Base-by-base conservation (phyloP, 1,284 basidiomycete genomes). In the Coriolopsis trogii region DNA sequence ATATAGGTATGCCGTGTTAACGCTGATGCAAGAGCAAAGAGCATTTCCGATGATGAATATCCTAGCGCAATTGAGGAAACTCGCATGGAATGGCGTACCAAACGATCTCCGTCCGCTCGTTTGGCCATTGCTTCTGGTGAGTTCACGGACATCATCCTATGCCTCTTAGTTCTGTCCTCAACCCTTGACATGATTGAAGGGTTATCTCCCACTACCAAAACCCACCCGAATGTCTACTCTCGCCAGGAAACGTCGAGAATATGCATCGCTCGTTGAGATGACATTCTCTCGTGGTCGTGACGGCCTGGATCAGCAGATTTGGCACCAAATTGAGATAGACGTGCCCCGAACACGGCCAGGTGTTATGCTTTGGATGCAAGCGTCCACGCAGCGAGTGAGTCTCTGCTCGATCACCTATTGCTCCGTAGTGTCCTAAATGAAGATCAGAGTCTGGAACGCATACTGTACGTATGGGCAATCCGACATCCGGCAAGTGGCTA, bases 301-400 rank as follows among this genome's bases (percentile, higher is more conserved):
- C 43, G 84, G 87, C 0, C 78, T 95, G 16, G 95, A 98, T 70
- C 92, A 94, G 65, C 89, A 91, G 72, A 95, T 98, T 67, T 98
- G 95, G 95, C 95, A 98, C 72, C 95, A 98, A 70, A 98, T 98
- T 63, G 92, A 94, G 66, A 98, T 97, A 56, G 95, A 98, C 65
- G 95, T 97, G 6, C 95, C 95, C 7, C 79, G 95, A 39, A 98
- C 95, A 29, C 76, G 95, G 50, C 94, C 95, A 15, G 94, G 95
- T n/a, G 85, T 95, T 8, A 79, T 76, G 28, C 72, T 98, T 23
- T 98, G 95, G 95, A 90, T 92, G 81, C 85, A 93, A 62, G 82
- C 77, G 15, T 81, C 84, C 20, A 94, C 95, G 2, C 95, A 97
- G 68, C 78, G 93, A 59, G 93, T 93, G 69, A 59, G 82, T 67